These are phyloP conservation scores for Tephrocybe sp. DNA, from an alignment of 768 basidiomycete genomes.

Conservation along the genomic window DNA sequence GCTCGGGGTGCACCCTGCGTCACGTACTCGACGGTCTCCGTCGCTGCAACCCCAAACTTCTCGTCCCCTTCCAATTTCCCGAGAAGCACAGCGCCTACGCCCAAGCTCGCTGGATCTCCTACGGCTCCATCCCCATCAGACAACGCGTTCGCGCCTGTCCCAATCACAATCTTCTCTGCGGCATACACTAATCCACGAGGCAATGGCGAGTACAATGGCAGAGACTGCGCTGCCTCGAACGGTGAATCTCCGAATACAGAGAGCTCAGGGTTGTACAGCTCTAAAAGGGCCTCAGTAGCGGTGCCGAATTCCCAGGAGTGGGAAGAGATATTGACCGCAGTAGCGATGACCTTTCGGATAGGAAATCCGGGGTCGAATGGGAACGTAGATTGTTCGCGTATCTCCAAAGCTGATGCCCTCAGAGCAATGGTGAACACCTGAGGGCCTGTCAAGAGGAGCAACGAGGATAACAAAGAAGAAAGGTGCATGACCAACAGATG, in stretches of 20 bases:
- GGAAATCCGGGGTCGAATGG: constrained; percentile 28
- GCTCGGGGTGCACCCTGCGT: constrained; percentile 39
- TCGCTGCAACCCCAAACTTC: constrained; percentile 37
- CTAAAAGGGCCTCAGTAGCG: constrained; percentile 26
- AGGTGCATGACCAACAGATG: no score
- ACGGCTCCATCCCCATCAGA: constrained; percentile 45
- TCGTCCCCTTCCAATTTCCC: constrained; percentile 28
- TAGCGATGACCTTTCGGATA: constrained; percentile 21
- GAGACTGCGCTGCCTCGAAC: constrained; percentile 14
- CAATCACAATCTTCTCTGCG: constrained; percentile 14
- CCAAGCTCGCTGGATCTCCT: constrained; percentile 57
- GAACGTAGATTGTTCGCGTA: no score
- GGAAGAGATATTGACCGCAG: constrained; percentile 23
- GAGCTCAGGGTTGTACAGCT: constrained; percentile 24
- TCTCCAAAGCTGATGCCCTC: no score
- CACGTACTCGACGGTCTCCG: constrained; percentile 42
- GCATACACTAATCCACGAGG: constrained; percentile 12
- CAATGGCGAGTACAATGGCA: neutral
- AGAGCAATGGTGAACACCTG: no score
- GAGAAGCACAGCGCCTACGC: constrained; percentile 41
- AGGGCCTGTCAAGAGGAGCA: no score
- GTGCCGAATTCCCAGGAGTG: constrained; percentile 35
- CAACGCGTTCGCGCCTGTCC: constrained; percentile 26
- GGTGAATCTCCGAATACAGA: constrained; percentile 28
- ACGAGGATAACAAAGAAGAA: no score